Evolutionary conservation across 2,329 filamentous ascomycete genomes (phyloP), one percentile per base, ranked within the genome.

Genomic region (Byssochlamys sp.): DNA sequence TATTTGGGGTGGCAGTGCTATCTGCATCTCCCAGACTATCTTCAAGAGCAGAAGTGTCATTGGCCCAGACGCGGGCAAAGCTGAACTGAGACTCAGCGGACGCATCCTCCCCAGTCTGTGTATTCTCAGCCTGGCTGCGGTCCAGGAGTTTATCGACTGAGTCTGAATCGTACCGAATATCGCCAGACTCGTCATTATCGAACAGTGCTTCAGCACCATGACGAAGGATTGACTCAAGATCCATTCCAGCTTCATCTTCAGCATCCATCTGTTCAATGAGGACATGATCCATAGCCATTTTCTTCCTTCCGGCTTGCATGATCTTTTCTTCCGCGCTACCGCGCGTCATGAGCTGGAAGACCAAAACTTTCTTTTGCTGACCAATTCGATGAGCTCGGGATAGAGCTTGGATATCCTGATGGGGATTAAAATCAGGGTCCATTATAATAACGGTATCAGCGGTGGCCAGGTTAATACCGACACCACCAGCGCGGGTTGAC

Each of bases 381-480:
- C 95, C 95, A 61, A 99, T 97, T 27, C 94, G 87, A 73, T 99
- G 94, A 19, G 92, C 94, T 62, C 95, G 86, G 29, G 92, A 95
- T 29, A 99, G 80, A 0, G 94, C 94, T 71, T 99, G 94, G 48
- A 99, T 88, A 67, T 99, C 95, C 73, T 99, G 94, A 68, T 99
- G 94, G 0, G 94, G 94, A 61, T 99, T 99, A 78, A 95, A 97
- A 69, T 99, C 94, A 0, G 90, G 90, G 66, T 99, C 91, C 63
- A 97, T 84, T 63, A 99, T 96, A 62, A 99, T 96, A 60, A 99
- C 95, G 0, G 94, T 99, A 68, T 99, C 94, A 2, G 94, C 94
- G 6, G 91, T 96, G 0, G 94, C 94, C 57, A 99, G 80, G 69
- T 99, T 99, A 77, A 99, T 99, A 14, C 94, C 95, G 0, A 99